Base-by-base conservation (phyloP, 371 early-diverging fungal species). In the Mortierella sp. region DNA sequence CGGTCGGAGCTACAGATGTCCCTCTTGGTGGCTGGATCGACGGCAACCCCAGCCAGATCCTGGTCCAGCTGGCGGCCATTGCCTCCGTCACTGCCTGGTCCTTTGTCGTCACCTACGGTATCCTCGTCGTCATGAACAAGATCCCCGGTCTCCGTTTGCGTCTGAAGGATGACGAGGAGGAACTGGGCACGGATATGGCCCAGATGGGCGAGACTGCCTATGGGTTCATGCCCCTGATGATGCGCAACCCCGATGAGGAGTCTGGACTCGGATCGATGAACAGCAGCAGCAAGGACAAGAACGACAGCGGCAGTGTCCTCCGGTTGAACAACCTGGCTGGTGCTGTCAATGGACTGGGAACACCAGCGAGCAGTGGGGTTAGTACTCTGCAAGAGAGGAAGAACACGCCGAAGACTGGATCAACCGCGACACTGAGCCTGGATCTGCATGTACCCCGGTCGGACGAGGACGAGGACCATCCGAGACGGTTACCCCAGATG, bases 11-110 rank as follows among this genome's bases (percentile, higher is more conserved):
- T 5, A 80, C 88, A 13, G 52, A 85, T 52, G 88, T 91, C 14
- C 90, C 88, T 14, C 61, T 85, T 2, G 97, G 97, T 39, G 97
- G 98, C n/a, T 92, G 94, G 90, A 86, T 96, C 77, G 93, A 96
- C 75, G 94, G 93, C 52, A 87, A 96, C 86, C 94, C 88, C 86
- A 88, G 91, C 22, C 97, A 96, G 80, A 52, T 96, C 39, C 90
- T 89, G 14, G 90, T 93, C 74, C 98, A 98, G 86, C 81, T 97
- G 10, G 94, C 94, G 1, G 96, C 94, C 40, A 87, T 91, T 64
- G 89, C 84, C 1, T 93, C 94, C 40, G 94, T 94, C 64, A 92
- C 93, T 16, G 91, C 90, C 22, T 98, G 95, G 94, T 92, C 95
- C 6, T 96, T 96, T 82, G 87, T 88, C 34, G 77, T 94, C 63